phyloP scores from a whole-genome alignment of 306 rosid genomes.

The Rosa persica region DNA sequence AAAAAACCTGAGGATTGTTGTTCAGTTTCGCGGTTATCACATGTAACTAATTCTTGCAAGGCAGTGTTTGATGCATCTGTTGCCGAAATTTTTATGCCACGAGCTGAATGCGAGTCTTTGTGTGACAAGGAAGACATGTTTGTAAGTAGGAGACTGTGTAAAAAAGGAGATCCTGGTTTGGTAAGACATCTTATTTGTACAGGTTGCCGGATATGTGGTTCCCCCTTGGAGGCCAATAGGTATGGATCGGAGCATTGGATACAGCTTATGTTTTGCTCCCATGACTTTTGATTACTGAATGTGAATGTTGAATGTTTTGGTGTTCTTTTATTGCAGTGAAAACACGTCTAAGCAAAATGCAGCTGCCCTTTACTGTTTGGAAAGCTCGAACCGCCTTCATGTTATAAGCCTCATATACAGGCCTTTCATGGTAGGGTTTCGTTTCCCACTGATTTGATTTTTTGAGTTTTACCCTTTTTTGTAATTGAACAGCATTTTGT shows the following conservation, averaged over 20 bases:
- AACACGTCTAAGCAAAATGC: slow-evolving; percentile 34
- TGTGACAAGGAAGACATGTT: slow-evolving; percentile 52
- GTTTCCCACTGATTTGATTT: slow-evolving; percentile 15
- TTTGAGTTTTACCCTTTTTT: background rate
- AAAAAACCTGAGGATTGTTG: slow-evolving; percentile 39
- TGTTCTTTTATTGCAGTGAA: slow-evolving; percentile 30
- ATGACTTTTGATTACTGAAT: background rate
- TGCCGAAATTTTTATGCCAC: slow-evolving; percentile 58
- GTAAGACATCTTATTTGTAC: slow-evolving; percentile 66
- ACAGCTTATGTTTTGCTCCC: slow-evolving; percentile 1
- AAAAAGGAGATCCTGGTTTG: slow-evolving; percentile 40
- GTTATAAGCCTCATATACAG: slow-evolving; percentile 58
- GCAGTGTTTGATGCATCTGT: slow-evolving; percentile 57
- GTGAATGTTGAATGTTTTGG: slow-evolving; percentile 20
- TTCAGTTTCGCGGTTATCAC: slow-evolving; percentile 51
- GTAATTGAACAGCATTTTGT: background rate
- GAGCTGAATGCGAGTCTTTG: slow-evolving; percentile 26
- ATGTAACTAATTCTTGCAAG: slow-evolving; percentile 45
- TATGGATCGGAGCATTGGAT: slow-evolving; percentile 23
- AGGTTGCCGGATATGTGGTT: slow-evolving; percentile 84
- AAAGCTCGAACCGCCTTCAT: slow-evolving; percentile 64
- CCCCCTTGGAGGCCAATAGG: slow-evolving; percentile 53
- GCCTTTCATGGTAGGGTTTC: slow-evolving; percentile 70
- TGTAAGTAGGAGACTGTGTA: slow-evolving; percentile 50
- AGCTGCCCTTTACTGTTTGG: slow-evolving; percentile 51